Percentiles rank a stretch among this genome's conserved stretches.
Conservation (phyloP, 75 land plant genomes). For the Pinus taeda region DNA sequence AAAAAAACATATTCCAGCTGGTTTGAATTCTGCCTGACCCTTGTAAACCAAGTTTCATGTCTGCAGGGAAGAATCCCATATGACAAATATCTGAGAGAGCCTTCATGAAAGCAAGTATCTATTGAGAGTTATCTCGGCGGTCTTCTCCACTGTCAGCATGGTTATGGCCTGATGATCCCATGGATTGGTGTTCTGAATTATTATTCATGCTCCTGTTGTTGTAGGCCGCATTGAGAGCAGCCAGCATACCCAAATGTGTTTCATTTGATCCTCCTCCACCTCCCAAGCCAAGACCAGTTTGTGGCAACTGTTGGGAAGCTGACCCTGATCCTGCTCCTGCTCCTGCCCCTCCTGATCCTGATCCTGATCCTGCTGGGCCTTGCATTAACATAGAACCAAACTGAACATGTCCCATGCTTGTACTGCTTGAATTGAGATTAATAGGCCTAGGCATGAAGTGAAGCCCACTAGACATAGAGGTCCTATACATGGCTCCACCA, state of each 20-base stretch:
- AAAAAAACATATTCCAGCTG: neutral
- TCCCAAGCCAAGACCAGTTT: slow-evolving; percentile 18
- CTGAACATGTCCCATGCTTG: slow-evolving; percentile 44
- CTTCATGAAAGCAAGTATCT: neutral
- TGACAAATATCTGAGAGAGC: slow-evolving; percentile 2
- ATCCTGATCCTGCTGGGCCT: slow-evolving; percentile 19
- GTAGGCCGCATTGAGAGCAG: slow-evolving; percentile 65
- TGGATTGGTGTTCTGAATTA: slow-evolving; percentile 6
- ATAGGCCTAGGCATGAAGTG: slow-evolving; percentile 46
- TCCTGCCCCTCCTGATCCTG: too few relatives aligned
- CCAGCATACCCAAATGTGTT: slow-evolving; percentile 76
- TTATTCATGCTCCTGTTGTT: slow-evolving; percentile 10
- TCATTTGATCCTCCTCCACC: slow-evolving; percentile 26
- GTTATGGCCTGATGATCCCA: neutral
- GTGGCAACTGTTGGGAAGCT: slow-evolving; percentile 29
- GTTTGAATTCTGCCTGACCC: neutral
- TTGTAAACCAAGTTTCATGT: neutral
- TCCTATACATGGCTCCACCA: slow-evolving; percentile 44
- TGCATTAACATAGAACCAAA: slow-evolving; percentile 33
- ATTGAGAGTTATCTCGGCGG: slow-evolving; percentile 9
- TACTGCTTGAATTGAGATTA: slow-evolving; percentile 33
- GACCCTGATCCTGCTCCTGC: slow-evolving; percentile 4
- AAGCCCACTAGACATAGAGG: slow-evolving; percentile 38
- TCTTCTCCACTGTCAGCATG: neutral
- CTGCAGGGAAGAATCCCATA: neutral